Base-by-base conservation (phyloP, 1,284 basidiomycete species). In the Ustilago hordei region DNA sequence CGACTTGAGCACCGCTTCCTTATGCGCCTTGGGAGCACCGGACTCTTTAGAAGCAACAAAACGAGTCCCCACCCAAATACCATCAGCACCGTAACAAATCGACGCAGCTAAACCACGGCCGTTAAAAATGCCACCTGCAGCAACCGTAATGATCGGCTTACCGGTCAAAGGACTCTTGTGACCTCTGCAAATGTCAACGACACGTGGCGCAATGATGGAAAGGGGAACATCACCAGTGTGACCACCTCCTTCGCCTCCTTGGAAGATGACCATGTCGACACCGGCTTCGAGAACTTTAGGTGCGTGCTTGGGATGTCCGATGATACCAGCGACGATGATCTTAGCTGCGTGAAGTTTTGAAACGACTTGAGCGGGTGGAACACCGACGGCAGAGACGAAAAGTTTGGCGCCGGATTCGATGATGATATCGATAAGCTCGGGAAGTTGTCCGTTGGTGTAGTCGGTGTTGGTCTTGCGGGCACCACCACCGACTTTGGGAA, bases 1-100 rank as follows among this genome's bases (percentile, higher is more conserved):
- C 35, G 79, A 77, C 61, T 75, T 81, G 57, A 84, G 68, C 28
- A 84, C 75, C 36, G 79, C 81, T 50, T 84, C 80, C 77, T 84
- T 82, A 78, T 84, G 82, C 12, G 71, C 74, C 59, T 75, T 78
- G 57, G 82, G 81, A 13, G 82, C 82, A 39, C 82, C 82, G 3
- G 73, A 70, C 55, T 84, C 82, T 35, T 54, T 75, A 9, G 76
- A 79, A 23, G 94, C 95, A 32, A 97, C 93, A 84, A 97, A 97
- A 47, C 95, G 90, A 2, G 93, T 94, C 43, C 94, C 94, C 62
- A 84, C 81, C 82, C 82, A 84, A 13, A 82, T 81, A 52, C 82
- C 81, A 60, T 75, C 70, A 12, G 77, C 59, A 39, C 79, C 81
- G 69, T 78, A 84, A 62, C 65, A 76, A 54, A 84, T 64, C 31